These are phyloP conservation scores for Ilyonectria robusta DNA, from an alignment of 2,329 filamentous ascomycete species.

Conservation along the genomic window DNA sequence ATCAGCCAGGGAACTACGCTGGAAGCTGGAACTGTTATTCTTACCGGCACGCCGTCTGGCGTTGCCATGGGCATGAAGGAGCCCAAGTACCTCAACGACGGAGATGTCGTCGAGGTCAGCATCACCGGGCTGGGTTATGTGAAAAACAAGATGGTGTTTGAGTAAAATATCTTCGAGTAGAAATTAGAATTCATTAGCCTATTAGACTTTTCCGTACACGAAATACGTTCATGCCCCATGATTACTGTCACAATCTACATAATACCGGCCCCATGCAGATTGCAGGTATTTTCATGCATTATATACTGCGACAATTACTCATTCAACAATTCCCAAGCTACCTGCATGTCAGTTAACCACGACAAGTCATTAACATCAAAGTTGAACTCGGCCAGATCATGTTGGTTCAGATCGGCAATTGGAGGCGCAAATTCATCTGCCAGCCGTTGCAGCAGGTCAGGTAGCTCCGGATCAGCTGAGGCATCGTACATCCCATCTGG, in stretches of 20 bases:
- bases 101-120: slow-evolving; percentile 60
- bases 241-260: no score
- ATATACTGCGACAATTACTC: slow-evolving; percentile 17
- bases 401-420: slow-evolving; percentile 38
- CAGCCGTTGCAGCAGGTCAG: slow-evolving; percentile 36
- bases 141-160: slow-evolving; percentile 57
- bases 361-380: slow-evolving; percentile 52
- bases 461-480: slow-evolving; percentile 12
- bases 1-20: slow-evolving; percentile 65
- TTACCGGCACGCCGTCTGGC: slow-evolving; percentile 64
- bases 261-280: no score
- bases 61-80: slow-evolving; percentile 63
- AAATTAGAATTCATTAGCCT: neutral
- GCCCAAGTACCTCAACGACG: slow-evolving; percentile 58
- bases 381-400: slow-evolving; percentile 47
- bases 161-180: slow-evolving; percentile 35
- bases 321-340: slow-evolving; percentile 49
- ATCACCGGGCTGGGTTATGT: slow-evolving; percentile 54
- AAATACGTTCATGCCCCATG: neutral
- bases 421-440: slow-evolving; percentile 42
- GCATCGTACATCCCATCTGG: neutral
- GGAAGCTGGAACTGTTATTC: slow-evolving; percentile 64
- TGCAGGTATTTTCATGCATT: no score
- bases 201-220: neutral
- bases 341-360: slow-evolving; percentile 53